A percentile compares a stretch with the other conserved stretches of the same genome.
Evolutionary conservation across 495 filamentous ascomycete genomes (phyloP).

Genomic region (Terfezia claveryi): DNA sequence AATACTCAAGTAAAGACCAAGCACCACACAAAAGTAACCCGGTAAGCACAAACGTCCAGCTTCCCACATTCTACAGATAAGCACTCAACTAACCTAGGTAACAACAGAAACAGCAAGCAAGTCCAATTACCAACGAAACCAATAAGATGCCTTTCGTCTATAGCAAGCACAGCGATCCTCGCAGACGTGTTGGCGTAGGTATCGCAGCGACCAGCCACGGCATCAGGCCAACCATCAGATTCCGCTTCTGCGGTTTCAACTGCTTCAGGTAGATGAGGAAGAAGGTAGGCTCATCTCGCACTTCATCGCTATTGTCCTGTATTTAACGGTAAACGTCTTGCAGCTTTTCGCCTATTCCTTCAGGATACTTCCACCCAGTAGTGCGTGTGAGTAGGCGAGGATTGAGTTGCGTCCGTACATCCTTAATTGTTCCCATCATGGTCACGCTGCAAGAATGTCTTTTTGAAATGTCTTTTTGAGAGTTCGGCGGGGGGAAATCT

Average conservation of each 20-base stretch:
- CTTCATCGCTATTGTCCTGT: too few relatives aligned
- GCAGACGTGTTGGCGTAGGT: slow-evolving; percentile 11
- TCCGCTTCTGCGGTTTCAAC: slow-evolving; percentile 11
- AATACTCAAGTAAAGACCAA: too few relatives aligned
- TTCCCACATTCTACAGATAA: neutral
- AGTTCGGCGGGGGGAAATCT: too few relatives aligned
- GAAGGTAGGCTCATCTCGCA: neutral
- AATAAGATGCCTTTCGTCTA: slow-evolving; percentile 15
- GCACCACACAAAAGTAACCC: neutral
- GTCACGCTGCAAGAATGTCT: too few relatives aligned
- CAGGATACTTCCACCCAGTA: too few relatives aligned
- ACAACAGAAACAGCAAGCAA: neutral
- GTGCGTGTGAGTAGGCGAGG: too few relatives aligned
- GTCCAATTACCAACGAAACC: neutral
- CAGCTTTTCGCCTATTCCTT: too few relatives aligned
- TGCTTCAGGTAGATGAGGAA: slow-evolving; percentile 11
- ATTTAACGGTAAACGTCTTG: too few relatives aligned
- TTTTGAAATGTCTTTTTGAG: too few relatives aligned
- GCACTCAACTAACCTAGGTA: too few relatives aligned
- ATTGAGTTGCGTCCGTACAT: too few relatives aligned
- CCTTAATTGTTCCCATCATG: too few relatives aligned
- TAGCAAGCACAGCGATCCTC: slow-evolving; percentile 6
- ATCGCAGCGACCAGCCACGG: slow-evolving; percentile 10
- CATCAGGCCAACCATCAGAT: slow-evolving; percentile 7
- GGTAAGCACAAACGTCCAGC: neutral